Evolutionary conservation across 1,284 basidiomycete genomes (phyloP), one percentile per base, ranked within the genome.

Genomic region (Sphagnurus paluster): DNA sequence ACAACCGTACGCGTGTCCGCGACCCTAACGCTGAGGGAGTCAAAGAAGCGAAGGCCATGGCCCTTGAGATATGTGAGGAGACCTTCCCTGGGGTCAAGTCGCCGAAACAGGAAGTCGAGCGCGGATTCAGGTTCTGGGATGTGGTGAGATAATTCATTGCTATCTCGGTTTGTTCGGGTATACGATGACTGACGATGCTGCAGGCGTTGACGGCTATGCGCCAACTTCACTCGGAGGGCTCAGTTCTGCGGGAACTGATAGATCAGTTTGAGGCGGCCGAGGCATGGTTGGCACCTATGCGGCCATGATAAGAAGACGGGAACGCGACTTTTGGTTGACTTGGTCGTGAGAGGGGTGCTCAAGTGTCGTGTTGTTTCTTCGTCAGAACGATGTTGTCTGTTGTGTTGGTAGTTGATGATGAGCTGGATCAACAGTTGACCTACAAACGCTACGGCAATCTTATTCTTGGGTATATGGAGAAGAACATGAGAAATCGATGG

Each of bases 81-180:
- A 94, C 90, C 37, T 99, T 99, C 77, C 77, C 82, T 26, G 94
- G 93, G 17, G 90, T 99, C 57, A 96, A 93, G 74, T 70, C 69
- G 51, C 91, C 96, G 5, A 83, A 84, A 66, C 71, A 71, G 46
- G 96, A 99, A 75, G 87, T 99, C 40, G 91, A 94, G 64, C 75
- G 97, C 44, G 95, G 94, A 4, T 98, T 99, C 76, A 78, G 97
- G 57, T 99, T 99, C 76, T 99, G 97, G 96, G 90, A 96, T 63
- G 80, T 94, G 66, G 93, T 96, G 65, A 75, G 92, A 82, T 30
- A 47, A 42, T n/a, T n/a, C 53, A 26, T n/a, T 38, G 51, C 55
- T 54, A 48, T 57, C 53, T 47, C 48, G 44, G 37, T 47, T 49
- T 52, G 25, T 39, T 39, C 34, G 23, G n/a, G n/a, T n/a, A n/a